phyloP scores from a whole-genome alignment of 202 grass and related monocot genomes.

The Tripidium arundinaceum region DNA sequence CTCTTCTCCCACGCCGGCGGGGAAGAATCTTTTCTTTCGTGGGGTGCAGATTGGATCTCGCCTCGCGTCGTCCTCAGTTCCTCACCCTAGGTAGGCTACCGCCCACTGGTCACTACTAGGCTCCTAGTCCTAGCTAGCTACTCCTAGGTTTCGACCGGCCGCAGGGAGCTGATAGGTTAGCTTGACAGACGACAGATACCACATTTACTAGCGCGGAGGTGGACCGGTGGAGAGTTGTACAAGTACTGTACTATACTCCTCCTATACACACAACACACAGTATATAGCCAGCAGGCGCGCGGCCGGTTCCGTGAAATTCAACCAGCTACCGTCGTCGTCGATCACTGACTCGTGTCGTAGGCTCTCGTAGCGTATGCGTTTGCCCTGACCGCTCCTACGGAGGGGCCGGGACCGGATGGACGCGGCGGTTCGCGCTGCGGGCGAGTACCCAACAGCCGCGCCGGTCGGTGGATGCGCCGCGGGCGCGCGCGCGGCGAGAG shows the following conservation, averaged over 20 bases:
- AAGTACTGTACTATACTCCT: neutral
- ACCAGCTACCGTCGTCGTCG: neutral
- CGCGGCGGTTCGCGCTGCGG: neutral
- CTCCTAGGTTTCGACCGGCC: neutral
- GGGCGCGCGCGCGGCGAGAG: neutral
- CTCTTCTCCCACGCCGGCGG: slow-evolving; percentile 72
- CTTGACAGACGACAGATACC: neutral
- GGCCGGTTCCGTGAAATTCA: no score
- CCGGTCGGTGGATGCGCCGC: neutral
- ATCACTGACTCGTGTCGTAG: no score
- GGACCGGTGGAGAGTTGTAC: neutral
- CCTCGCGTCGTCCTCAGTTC: neutral
- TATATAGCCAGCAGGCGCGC: no score
- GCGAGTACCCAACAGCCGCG: neutral
- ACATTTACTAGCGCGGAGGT: neutral
- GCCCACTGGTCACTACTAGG: neutral
- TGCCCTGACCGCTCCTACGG: no score
- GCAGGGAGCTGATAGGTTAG: neutral
- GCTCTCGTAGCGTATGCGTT: no score
- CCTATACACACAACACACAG: neutral
- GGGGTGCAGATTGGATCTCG: slow-evolving; percentile 43
- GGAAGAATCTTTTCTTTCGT: slow-evolving; percentile 41
- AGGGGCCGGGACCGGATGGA: neutral
- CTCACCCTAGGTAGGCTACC: neutral
- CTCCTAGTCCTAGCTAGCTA: no score